phyloP scores from a whole-genome alignment of 257 asterid genomes.

The Rhazya stricta region DNA sequence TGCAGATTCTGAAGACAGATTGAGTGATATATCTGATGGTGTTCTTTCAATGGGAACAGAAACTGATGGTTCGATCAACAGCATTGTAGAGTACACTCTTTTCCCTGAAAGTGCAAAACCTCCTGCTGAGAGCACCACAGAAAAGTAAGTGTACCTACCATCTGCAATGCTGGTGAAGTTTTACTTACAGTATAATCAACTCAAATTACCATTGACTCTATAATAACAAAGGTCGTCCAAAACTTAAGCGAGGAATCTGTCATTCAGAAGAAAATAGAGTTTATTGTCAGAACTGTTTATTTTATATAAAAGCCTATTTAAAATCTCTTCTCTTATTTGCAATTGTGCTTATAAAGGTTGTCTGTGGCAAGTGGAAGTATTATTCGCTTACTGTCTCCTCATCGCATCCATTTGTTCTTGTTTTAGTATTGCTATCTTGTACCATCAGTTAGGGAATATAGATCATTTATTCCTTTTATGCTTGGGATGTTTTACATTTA shows the following conservation, averaged over 20 bases:
- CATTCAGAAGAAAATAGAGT: background rate
- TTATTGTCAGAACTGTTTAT: background rate
- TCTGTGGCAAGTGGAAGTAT: background rate
- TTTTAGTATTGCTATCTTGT: background rate
- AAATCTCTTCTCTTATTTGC: background rate
- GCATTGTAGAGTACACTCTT: conserved; percentile 76
- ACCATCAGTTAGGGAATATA: background rate
- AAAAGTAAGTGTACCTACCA: conserved; percentile 49
- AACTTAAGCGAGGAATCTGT: background rate
- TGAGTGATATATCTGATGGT: conserved; percentile 93
- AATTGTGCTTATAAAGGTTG: background rate
- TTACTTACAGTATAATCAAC: background rate
- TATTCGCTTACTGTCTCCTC: background rate
- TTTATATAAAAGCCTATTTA: background rate
- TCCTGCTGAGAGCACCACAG: conserved; percentile 39
- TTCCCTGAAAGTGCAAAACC: conserved; percentile 67
- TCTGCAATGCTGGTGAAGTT: background rate
- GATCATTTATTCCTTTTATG: background rate
- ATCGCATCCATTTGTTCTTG: background rate
- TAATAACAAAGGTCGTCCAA: background rate
- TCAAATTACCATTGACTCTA: background rate
- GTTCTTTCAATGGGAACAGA: conserved; percentile 94
- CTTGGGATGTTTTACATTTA: no score
- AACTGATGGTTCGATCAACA: conserved; percentile 73
- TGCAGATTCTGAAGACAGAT: conserved; percentile 78